Conservation (phyloP, 225 moss, liverwort and hornwort species). For the Physcomitrellopsis africana region DNA sequence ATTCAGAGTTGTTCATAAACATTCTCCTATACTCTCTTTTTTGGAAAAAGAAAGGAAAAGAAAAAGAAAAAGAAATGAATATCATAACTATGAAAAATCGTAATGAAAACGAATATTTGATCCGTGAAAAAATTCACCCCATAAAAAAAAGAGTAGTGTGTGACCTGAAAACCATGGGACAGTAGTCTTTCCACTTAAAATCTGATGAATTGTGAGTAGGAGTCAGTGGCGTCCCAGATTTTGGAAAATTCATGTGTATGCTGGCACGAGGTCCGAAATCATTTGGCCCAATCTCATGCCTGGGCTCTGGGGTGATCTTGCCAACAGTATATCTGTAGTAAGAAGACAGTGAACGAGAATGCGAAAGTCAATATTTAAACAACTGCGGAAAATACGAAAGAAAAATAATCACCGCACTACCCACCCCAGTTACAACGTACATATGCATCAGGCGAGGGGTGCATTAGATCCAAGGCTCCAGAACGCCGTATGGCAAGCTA, state of each 20-base stretch:
- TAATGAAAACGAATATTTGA: too few relatives aligned
- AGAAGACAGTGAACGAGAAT: background rate
- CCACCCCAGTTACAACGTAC: background rate
- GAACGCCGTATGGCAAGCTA: background rate
- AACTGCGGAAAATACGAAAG: background rate
- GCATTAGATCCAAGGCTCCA: constrained; percentile 1
- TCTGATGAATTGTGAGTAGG: constrained; percentile 91
- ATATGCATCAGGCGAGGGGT: background rate
- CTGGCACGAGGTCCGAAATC: constrained; percentile 91
- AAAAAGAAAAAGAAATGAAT: too few relatives aligned
- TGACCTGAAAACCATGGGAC: constrained; percentile 99
- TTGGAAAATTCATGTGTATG: constrained; percentile 92
- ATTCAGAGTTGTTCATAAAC: background rate
- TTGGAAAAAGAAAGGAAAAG: too few relatives aligned
- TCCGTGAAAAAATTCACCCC: too few relatives aligned
- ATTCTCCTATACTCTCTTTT: too few relatives aligned
- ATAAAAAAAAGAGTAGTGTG: constrained; percentile 16
- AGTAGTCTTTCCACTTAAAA: constrained; percentile 99
- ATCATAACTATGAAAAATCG: too few relatives aligned
- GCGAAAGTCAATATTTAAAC: constrained; percentile 2
- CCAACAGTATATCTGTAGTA: constrained; percentile 90
- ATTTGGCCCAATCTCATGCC: constrained; percentile 73
- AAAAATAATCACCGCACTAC: background rate
- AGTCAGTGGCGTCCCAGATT: constrained; percentile 80
- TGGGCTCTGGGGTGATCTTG: constrained; percentile 90